Conservation (phyloP, 2,329 filamentous ascomycete species). For the Aspergillus chevalieri region DNA sequence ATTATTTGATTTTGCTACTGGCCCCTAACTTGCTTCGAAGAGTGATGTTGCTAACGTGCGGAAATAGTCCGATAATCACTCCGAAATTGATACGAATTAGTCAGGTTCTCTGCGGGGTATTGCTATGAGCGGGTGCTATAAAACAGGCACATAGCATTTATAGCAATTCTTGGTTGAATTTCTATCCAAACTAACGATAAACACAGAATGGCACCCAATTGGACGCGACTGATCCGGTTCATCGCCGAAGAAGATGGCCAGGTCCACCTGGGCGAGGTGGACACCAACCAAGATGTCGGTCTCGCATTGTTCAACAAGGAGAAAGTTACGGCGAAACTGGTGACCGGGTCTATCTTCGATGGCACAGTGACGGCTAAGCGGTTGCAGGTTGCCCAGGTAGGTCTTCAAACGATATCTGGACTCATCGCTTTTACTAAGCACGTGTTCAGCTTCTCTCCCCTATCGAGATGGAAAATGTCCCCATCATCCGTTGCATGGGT, state of each 20-base stretch:
- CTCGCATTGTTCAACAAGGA: slow-evolving; percentile 28
- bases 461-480: not conserved
- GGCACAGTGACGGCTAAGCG: slow-evolving; percentile 28
- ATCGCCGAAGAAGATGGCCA: slow-evolving; percentile 38
- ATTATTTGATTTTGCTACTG: no score
- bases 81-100: no score
- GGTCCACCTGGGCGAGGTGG: slow-evolving; percentile 36
- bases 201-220: slow-evolving; percentile 17
- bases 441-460: not conserved
- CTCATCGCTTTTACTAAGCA: not conserved
- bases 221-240: slow-evolving; percentile 40
- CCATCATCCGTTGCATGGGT: slow-evolving; percentile 1
- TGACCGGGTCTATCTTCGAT: slow-evolving; percentile 32
- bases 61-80: no score
- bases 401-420: not conserved
- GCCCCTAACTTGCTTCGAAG: no score
- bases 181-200: no score
- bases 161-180: no score
- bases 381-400: slow-evolving; percentile 15
- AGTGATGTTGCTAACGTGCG: no score
- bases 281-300: slow-evolving; percentile 29
- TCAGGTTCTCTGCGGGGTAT: no score
- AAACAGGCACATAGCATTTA: no score
- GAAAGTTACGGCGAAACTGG: slow-evolving; percentile 25
- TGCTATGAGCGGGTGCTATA: no score